phyloP scores from a whole-genome alignment of 176 grass and related monocot species.

The Avena sativa region DNA sequence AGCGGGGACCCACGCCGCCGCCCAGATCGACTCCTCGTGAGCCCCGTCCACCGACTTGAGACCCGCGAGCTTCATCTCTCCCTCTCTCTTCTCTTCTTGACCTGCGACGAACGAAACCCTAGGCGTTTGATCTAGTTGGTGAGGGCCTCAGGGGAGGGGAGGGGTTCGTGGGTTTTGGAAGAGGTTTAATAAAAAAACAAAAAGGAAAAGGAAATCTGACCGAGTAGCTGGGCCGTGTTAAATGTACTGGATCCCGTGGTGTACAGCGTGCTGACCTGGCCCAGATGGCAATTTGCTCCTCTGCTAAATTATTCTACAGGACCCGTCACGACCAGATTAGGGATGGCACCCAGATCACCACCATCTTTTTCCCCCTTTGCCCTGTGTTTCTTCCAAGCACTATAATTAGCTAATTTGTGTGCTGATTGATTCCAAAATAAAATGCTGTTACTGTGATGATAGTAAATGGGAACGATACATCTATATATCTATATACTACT shows the following conservation, averaged over 20 bases:
- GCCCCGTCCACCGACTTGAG: constrained; percentile 76
- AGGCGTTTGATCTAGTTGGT: constrained; percentile 28
- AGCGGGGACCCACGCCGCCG: constrained; percentile 76
- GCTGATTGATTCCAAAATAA: too few species aligned
- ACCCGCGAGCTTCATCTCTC: constrained; percentile 81
- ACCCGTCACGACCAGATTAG: too few species aligned
- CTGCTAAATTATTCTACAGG: too few species aligned
- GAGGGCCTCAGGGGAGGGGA: background rate
- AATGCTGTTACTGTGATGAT: too few species aligned
- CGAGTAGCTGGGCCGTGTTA: background rate
- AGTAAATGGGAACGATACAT: too few species aligned
- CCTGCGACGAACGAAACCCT: constrained; percentile 39
- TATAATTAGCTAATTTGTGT: too few species aligned
- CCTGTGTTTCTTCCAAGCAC: too few species aligned
- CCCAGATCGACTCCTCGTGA: constrained; percentile 97
- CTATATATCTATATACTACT: too few species aligned
- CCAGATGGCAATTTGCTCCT: background rate
- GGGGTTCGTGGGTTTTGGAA: constrained; percentile 35
- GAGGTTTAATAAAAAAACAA: background rate
- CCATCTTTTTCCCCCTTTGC: too few species aligned
- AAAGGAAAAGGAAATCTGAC: background rate
- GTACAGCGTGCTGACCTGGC: background rate
- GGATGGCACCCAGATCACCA: too few species aligned
- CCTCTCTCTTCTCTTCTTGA: background rate
- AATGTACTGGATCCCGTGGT: background rate